A percentile compares a stretch with the other conserved stretches of the same genome.
Evolutionary conservation across 2,329 filamentous ascomycete species (phyloP).

Genomic region (Fusarium mundagurra): DNA sequence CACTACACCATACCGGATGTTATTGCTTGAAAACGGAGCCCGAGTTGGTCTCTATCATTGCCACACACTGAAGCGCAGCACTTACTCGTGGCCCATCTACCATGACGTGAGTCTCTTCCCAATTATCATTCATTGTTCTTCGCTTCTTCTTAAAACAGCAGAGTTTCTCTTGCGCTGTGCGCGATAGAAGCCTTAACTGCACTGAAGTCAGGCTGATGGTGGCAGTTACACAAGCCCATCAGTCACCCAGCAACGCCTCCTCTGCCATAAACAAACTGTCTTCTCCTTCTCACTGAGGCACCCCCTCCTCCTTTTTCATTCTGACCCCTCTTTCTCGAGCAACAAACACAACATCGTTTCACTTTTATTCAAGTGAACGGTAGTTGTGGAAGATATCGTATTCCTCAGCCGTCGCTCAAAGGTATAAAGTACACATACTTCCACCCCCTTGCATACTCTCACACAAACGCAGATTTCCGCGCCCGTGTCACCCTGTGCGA

Average conservation of each 20-base stretch:
- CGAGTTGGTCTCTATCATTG: accelerated
- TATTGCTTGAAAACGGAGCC: background rate
- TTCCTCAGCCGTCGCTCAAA: background rate
- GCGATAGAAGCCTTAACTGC: background rate
- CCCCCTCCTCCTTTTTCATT: no score
- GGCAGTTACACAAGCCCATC: background rate
- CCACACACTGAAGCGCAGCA: accelerated
- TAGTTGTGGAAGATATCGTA: background rate
- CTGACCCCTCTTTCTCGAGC: background rate
- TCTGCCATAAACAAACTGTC: background rate
- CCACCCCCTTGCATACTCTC: background rate
- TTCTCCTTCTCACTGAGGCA: background rate
- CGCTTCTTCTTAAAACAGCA: background rate
- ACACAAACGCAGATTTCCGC: background rate
- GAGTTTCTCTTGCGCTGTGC: background rate
- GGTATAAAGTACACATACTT: background rate
- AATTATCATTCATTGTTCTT: background rate
- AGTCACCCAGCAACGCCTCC: slow-evolving; percentile 19
- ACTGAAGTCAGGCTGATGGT: background rate
- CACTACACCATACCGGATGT: slow-evolving; percentile 49
- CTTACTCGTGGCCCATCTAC: background rate
- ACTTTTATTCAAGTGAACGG: background rate
- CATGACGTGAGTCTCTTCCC: no score
- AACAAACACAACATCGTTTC: background rate
- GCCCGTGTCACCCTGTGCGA: background rate